phyloP scores from a whole-genome alignment of 768 basidiomycete genomes.

The Amyloporia xantha region DNA sequence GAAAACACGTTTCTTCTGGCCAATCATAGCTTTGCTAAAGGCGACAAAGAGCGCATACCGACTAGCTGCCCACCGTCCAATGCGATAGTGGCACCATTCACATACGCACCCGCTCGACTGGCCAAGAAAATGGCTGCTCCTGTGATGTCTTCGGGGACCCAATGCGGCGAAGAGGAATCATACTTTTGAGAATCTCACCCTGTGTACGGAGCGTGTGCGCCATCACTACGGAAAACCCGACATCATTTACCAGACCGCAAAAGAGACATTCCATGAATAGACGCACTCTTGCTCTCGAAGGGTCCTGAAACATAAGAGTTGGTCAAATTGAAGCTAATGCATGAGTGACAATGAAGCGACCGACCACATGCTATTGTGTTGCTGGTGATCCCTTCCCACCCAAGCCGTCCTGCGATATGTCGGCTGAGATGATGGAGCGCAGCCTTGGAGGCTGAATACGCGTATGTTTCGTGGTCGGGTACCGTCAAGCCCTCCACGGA shows the following conservation, averaged over 20 bases:
- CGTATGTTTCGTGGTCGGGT: slow-evolving; percentile 54
- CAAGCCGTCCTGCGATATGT: slow-evolving; percentile 50
- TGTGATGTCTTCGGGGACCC: slow-evolving; percentile 61
- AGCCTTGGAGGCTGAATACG: slow-evolving; percentile 61
- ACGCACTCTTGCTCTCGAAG: slow-evolving; percentile 29
- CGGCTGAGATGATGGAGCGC: slow-evolving; percentile 53
- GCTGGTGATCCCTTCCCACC: slow-evolving; percentile 49
- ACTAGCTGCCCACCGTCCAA: slow-evolving; percentile 56
- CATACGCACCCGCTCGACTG: slow-evolving; percentile 52
- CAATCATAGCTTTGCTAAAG: slow-evolving; percentile 27
- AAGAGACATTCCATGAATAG: no score
- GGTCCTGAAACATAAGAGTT: slow-evolving; percentile 15
- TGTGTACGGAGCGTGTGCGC: slow-evolving; percentile 40
- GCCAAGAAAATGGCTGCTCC: slow-evolving; percentile 58
- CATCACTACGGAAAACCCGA: slow-evolving; percentile 37
- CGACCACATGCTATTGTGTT: slow-evolving; percentile 60
- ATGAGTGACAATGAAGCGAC: slow-evolving; percentile 8
- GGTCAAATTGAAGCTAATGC: no score
- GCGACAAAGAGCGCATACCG: slow-evolving; percentile 21
- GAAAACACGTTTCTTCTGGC: no score
- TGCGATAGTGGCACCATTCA: slow-evolving; percentile 57
- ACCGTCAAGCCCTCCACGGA: slow-evolving; percentile 52
- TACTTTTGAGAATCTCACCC: slow-evolving; percentile 36
- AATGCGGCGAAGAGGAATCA: slow-evolving; percentile 45
- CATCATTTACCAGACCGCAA: background rate